phyloP scores from a whole-genome alignment of 2,329 filamentous ascomycete genomes.

The Penicillium glabrum region DNA sequence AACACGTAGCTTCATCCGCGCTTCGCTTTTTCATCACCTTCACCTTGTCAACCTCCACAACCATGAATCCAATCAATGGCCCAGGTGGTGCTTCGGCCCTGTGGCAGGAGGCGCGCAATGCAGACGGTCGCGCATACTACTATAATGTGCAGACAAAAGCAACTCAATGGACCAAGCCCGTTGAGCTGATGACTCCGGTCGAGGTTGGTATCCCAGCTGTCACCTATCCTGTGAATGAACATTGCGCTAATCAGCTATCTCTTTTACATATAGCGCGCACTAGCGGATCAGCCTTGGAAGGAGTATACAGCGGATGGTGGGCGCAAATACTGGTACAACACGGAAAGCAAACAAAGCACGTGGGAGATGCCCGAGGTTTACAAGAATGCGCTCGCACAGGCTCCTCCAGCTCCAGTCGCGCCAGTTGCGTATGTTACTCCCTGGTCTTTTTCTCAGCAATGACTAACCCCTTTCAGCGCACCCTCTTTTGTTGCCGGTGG shows the following conservation, averaged over 20 bases:
- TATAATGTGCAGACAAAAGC: constrained; percentile 82
- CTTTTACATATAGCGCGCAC: constrained; percentile 61
- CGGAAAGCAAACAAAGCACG: constrained; percentile 84
- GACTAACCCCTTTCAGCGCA: constrained; percentile 45
- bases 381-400: constrained; percentile 69
- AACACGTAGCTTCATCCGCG: constrained; percentile 27
- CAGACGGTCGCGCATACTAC: constrained; percentile 85
- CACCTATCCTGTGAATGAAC: constrained; percentile 6
- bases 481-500: constrained; percentile 62
- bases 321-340: constrained; percentile 93
- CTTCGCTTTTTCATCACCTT: constrained; percentile 9
- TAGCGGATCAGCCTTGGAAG: constrained; percentile 85
- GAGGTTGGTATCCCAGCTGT: constrained; percentile 59
- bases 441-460: background rate
- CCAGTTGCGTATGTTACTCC: constrained; percentile 45
- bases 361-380: constrained; percentile 92
- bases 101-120: constrained; percentile 80
- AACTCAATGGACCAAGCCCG: constrained; percentile 93
- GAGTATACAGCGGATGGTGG: constrained; percentile 86
- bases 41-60: constrained; percentile 5
- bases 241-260: constrained; percentile 15
- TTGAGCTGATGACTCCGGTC: constrained; percentile 78
- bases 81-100: constrained; percentile 52
- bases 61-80: constrained; percentile 59
- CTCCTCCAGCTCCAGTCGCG: constrained; percentile 43